Evolutionary conservation across 495 filamentous ascomycete species (phyloP), one percentile per base, ranked within the genome.

Genomic region (Hyaloscypha finlandica): DNA sequence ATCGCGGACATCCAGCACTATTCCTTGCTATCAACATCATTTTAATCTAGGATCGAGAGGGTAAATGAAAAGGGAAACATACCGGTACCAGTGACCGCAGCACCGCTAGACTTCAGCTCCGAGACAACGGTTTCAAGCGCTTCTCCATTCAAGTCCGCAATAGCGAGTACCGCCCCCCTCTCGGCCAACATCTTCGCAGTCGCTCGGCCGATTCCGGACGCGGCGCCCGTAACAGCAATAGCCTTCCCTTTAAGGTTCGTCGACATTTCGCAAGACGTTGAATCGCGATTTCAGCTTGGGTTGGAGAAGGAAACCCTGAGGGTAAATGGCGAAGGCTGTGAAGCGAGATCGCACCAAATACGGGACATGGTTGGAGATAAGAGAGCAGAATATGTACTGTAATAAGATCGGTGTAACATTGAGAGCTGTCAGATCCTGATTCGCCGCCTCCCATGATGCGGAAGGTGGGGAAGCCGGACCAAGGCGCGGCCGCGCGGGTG

Each of bases 191-290:
- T 77, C 39, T 75, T 71, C 19, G 81, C 79, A 0, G 81, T 81
- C 5, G 81, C 81, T 25, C 73, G 77, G 64, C 82, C 83, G 67
- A 85, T 84, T 60, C 83, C 82, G 53, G 79, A 83, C 16, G 77
- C 81, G n/a, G 81, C 82, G 20, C 83, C 83, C 11, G 83, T 85
- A 61, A 85, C 78, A 25, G 83, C 69, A 62, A 78, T 73, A 2
- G 76, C 78, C 66, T 77, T 77, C 56, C 70, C 73, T 14, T 75
- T 32, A n/a, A 59, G 35, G 3, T 59, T 19, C 3, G 33, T 59
- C n/a, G 57, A 56, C 53, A 56, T 56, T 8, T 56, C 29, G 35
- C 25, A 25, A 25, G 25, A 25, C 25, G 25, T 25, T 25, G 25
- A 25, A 1, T 25, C 25, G 25, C 25, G 25, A 25, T 1, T 2